These are phyloP conservation scores for Pseudonectria foliicola DNA, from an alignment of 2,329 filamentous ascomycete species.

Conservation along the genomic window DNA sequence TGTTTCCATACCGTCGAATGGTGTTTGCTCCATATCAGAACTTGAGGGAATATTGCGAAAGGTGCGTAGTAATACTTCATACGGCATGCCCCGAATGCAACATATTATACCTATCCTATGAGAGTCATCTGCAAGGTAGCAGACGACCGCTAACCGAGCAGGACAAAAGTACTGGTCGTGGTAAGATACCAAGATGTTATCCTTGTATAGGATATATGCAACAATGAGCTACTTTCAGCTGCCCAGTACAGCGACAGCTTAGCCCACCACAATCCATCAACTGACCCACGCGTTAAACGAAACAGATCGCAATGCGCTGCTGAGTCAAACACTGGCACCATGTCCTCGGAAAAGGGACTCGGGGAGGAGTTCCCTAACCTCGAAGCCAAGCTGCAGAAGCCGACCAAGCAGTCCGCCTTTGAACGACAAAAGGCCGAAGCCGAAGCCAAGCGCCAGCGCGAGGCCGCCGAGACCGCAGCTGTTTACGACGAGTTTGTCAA, in stretches of 20 bases:
- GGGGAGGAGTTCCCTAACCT: slow-evolving; percentile 61
- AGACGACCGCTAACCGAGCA: too few species aligned
- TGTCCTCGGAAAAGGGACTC: slow-evolving; percentile 43
- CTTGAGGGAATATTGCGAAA: too few species aligned
- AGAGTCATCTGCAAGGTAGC: too few species aligned
- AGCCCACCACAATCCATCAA: background rate
- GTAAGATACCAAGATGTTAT: too few species aligned
- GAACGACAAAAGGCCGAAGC: slow-evolving; percentile 84
- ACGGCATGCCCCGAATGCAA: too few species aligned
- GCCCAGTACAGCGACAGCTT: background rate
- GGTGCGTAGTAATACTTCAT: too few species aligned
- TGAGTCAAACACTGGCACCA: slow-evolving; percentile 18
- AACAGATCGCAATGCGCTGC: too few species aligned
- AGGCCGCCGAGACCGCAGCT: slow-evolving; percentile 80
- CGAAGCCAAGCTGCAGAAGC: slow-evolving; percentile 69
- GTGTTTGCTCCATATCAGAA: too few species aligned
- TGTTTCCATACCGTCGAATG: background rate
- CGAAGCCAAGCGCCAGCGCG: slow-evolving; percentile 77
- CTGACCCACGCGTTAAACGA: background rate
- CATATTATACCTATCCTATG: too few species aligned
- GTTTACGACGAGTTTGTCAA: slow-evolving; percentile 85
- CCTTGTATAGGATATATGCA: background rate
- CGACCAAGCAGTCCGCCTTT: slow-evolving; percentile 78
- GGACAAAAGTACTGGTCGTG: too few species aligned
- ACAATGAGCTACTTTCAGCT: background rate